Percentiles rank a stretch among this genome's conserved stretches.
These are phyloP conservation scores for Dysphania ambrosioides DNA, from an alignment of 148 eudicot species.

Conservation along the genomic window DNA sequence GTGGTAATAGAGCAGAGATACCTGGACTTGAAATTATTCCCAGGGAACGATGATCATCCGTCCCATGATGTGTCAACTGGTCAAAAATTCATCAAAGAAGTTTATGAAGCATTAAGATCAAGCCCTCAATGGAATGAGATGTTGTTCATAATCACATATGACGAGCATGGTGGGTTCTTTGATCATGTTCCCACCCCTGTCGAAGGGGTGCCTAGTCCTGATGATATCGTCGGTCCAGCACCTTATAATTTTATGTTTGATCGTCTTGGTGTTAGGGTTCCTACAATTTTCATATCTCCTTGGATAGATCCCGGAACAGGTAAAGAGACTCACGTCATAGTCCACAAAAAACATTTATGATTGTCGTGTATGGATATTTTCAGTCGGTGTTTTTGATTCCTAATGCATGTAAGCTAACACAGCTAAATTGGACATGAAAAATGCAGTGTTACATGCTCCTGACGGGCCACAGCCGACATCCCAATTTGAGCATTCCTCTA, in stretches of 20 bases:
- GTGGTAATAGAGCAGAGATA: constrained; percentile 53
- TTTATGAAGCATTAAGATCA: constrained; percentile 66
- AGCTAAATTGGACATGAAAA: neutral
- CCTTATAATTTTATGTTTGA: constrained; percentile 60
- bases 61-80: constrained; percentile 68
- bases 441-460: constrained; percentile 73
- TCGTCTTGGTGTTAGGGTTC: constrained; percentile 85
- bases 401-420: neutral
- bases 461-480: constrained; percentile 63
- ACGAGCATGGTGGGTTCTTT: constrained; percentile 87
- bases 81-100: constrained; percentile 65
- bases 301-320: constrained; percentile 82
- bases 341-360: too few species aligned
- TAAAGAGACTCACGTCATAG: too few species aligned
- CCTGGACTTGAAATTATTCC: constrained; percentile 32
- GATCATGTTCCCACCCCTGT: constrained; percentile 77
- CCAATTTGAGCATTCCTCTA: constrained; percentile 72
- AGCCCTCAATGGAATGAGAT: constrained; percentile 91
- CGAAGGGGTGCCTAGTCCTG: constrained; percentile 67
- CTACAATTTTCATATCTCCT: constrained; percentile 67
- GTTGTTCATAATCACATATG: constrained; percentile 57
- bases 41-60: constrained; percentile 63
- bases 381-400: too few species aligned
- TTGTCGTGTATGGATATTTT: too few species aligned
- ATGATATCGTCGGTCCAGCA: constrained; percentile 57